Evolutionary conservation across 805 yeast species (phyloP).

Genomic region (Myxozyma neglecta): DNA sequence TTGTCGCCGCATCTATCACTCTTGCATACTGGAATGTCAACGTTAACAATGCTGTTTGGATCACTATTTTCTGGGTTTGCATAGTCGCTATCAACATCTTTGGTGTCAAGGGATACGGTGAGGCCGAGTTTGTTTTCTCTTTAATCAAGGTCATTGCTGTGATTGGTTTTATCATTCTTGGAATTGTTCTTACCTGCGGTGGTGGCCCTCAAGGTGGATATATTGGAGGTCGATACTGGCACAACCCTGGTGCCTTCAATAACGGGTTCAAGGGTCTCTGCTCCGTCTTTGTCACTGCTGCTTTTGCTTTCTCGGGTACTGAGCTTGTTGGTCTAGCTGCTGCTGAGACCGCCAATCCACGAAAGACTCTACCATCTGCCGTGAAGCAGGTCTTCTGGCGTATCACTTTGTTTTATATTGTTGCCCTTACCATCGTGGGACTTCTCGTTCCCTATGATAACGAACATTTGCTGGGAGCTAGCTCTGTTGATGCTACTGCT

Average conservation of each 20-base stretch:
- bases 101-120: slow-evolving; percentile 63
- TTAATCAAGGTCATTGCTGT: slow-evolving; percentile 58
- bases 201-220: slow-evolving; percentile 62
- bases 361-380: slow-evolving; percentile 66
- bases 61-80: slow-evolving; percentile 55
- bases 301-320: slow-evolving; percentile 74
- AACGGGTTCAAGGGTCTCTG: slow-evolving; percentile 74
- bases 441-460: slow-evolving; percentile 71
- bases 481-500: slow-evolving; percentile 60
- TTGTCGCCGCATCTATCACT: slow-evolving; percentile 62
- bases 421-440: slow-evolving; percentile 57
- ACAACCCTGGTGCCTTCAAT: slow-evolving; percentile 55
- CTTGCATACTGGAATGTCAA: slow-evolving; percentile 52
- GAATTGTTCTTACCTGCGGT: slow-evolving; percentile 55
- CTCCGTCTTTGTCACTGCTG: slow-evolving; percentile 73
- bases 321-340: slow-evolving; percentile 75
- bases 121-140: slow-evolving; percentile 65
- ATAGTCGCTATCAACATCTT: slow-evolving; percentile 52
- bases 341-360: slow-evolving; percentile 72
- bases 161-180: slow-evolving; percentile 60
- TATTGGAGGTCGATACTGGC: slow-evolving; percentile 60
- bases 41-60: slow-evolving; percentile 59
- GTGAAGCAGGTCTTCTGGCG: slow-evolving; percentile 84
- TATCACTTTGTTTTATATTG: slow-evolving; percentile 67
- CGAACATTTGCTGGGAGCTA: slow-evolving; percentile 47